Conservation (phyloP, 1,284 basidiomycete genomes). For the Ceratobasidium sp. region DNA sequence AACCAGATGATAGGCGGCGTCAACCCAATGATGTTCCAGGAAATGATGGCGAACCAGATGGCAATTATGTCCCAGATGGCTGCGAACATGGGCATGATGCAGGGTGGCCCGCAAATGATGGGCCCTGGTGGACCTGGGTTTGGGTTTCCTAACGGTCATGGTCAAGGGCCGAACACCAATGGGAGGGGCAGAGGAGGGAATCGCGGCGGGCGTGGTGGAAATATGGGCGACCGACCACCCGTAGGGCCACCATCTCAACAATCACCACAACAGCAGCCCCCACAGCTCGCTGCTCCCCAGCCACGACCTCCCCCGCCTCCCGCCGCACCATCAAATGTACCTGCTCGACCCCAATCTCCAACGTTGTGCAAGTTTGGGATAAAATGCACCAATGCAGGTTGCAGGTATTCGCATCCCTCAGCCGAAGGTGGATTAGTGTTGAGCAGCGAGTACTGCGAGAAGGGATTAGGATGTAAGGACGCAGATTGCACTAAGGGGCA, state of each 20-base stretch:
- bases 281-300: conserved; percentile 58
- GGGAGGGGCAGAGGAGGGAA: conserved; percentile 51
- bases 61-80: conserved; percentile 87
- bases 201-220: conserved; percentile 47
- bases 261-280: conserved; percentile 35
- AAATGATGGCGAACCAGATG: conserved; percentile 89
- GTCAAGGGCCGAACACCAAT: conserved; percentile 52
- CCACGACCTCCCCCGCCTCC: conserved; percentile 53
- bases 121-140: conserved; percentile 50
- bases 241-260: conserved; percentile 24
- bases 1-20: conserved; percentile 66
- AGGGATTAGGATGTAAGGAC: conserved; percentile 87
- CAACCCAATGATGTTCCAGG: conserved; percentile 79
- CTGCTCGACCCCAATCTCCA: conserved; percentile 84
- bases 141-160: conserved; percentile 67
- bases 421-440: conserved; percentile 92
- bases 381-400: conserved; percentile 89
- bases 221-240: conserved; percentile 44
- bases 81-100: conserved; percentile 77
- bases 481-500: conserved; percentile 91
- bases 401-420: conserved; percentile 90
- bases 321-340: conserved; percentile 56
- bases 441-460: conserved; percentile 89
- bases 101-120: conserved; percentile 68
- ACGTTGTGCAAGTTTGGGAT: conserved; percentile 90